Conservation (phyloP, 2,329 filamentous ascomycete species). For the Triangularia setosa region DNA sequence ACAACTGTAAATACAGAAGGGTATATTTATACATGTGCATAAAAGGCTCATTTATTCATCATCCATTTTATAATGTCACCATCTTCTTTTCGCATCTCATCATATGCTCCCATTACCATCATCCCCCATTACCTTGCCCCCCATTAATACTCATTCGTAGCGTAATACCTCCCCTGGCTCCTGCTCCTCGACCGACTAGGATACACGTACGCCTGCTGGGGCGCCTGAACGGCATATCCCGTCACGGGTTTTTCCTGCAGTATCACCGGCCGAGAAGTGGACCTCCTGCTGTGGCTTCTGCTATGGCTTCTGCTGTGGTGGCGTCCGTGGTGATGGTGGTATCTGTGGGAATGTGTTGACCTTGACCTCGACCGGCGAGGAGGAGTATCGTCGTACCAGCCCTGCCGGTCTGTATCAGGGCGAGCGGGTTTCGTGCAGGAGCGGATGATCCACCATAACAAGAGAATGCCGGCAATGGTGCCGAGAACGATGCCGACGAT, state of each 20-base stretch:
- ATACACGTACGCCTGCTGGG: constrained; percentile 19
- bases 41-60: neutral
- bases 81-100: neutral
- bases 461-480: constrained; percentile 21
- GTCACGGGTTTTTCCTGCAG: constrained; percentile 15
- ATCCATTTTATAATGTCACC: neutral
- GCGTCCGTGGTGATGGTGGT: constrained; percentile 16
- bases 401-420: constrained; percentile 17
- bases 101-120: neutral
- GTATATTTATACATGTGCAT: neutral
- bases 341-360: constrained; percentile 5
- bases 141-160: neutral
- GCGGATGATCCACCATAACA: constrained; percentile 22
- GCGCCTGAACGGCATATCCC: constrained; percentile 9
- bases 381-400: constrained; percentile 24
- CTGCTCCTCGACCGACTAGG: constrained; percentile 18
- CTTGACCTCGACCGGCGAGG: constrained; percentile 11
- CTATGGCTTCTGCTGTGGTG: constrained; percentile 9
- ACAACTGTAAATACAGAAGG: neutral
- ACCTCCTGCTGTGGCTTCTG: constrained; percentile 10
- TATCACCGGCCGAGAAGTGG: constrained; percentile 18
- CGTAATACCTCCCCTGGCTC: constrained; percentile 18
- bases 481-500: constrained; percentile 28
- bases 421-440: constrained; percentile 3
- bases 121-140: neutral